Base-by-base conservation (phyloP, 2,329 filamentous ascomycete genomes). In the Curvularia lunata region DNA sequence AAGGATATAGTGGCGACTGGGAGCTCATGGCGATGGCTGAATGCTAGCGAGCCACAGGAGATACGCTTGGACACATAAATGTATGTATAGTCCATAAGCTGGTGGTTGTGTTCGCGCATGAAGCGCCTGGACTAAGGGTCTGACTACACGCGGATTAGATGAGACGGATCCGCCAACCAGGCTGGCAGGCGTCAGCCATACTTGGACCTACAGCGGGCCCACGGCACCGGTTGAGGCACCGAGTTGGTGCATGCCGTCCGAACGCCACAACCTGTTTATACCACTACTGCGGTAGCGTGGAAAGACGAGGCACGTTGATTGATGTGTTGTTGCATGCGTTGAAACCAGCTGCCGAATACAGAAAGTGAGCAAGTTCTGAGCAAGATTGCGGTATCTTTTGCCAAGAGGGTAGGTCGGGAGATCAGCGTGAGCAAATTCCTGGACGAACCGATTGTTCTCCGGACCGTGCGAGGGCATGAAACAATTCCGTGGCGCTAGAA, bases 111-210 rank as follows among this genome's bases (percentile, higher is more conserved):
- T 25, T 42, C 23, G 40, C 21, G 40, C 40, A 42, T 25, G 16
- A 25, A 25, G 23, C 21, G 21, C 21, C 25, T 19, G 21, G 21
- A 12, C 40, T 27, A 42, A 16, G 40, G 6, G 8, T 42, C 40
- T 23, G 40, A 42, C 21, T 42, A n/a, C 40, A 42, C 13, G 21
- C 23, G 40, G 21, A 25, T 25, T 42, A 25, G 40, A 42, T 42
- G 40, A 42, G 34, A 42, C 16, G n/a, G 23, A 23, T 21, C 42
- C 51, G 42, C 32, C 5, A 48, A 47, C 51, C 51, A 19, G 42
- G 51, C 23, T 38, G 21, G 27, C 28, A 38, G 30, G 28, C 30
- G 16, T 32, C 13, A 34, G 41, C 23, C 48, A 4, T 30, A 12
- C 13, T 37, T 18, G 13, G 34, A 37, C 34, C 34, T 37, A 37